Evolutionary conservation across 2,329 filamentous ascomycete genomes (phyloP).

Genomic region (Fonsecaea multimorphosa): DNA sequence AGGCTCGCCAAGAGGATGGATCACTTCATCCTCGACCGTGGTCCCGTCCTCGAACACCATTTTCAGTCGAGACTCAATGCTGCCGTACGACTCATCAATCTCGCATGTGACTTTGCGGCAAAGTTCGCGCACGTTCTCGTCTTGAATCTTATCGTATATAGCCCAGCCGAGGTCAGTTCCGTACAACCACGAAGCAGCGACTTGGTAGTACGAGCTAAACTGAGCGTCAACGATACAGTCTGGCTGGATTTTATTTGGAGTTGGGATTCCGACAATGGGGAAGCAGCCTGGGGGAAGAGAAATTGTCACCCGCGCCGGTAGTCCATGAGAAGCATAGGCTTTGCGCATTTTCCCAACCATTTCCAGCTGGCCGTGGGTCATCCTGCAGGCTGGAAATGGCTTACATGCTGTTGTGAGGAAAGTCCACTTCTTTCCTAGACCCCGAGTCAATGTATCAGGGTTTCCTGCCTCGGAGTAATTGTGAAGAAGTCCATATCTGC

Average conservation of each 20-base stretch:
- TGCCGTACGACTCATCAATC: conserved; percentile 15
- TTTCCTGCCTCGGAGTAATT: conserved; percentile 2
- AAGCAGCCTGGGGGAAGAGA: background rate
- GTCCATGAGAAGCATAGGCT: background rate
- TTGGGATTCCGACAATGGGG: conserved; percentile 43
- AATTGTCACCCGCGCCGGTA: conserved; percentile 7
- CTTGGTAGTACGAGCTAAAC: conserved; percentile 46
- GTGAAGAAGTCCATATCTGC: conserved; percentile 25
- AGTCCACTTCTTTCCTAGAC: conserved; percentile 28
- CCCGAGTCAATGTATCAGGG: background rate
- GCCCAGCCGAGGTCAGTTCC: conserved; percentile 17
- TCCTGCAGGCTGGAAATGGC: conserved; percentile 33
- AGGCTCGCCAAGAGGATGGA: conserved; percentile 19
- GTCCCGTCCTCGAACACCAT: conserved; percentile 6
- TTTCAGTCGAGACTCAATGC: conserved; percentile 8
- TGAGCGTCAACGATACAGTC: conserved; percentile 45
- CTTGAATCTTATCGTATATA: conserved; percentile 15
- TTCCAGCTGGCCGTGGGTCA: conserved; percentile 32
- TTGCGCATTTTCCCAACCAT: conserved; percentile 23
- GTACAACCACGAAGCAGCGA: conserved; percentile 36
- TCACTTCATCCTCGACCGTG: conserved; percentile 14
- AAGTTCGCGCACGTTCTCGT: conserved; percentile 11
- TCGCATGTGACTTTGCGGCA: conserved; percentile 12
- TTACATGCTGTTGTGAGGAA: conserved; percentile 29
- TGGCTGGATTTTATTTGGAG: conserved; percentile 46